Base-by-base conservation (phyloP, 2,329 filamentous ascomycete genomes). In the Aphanoascus verrucosus region DNA sequence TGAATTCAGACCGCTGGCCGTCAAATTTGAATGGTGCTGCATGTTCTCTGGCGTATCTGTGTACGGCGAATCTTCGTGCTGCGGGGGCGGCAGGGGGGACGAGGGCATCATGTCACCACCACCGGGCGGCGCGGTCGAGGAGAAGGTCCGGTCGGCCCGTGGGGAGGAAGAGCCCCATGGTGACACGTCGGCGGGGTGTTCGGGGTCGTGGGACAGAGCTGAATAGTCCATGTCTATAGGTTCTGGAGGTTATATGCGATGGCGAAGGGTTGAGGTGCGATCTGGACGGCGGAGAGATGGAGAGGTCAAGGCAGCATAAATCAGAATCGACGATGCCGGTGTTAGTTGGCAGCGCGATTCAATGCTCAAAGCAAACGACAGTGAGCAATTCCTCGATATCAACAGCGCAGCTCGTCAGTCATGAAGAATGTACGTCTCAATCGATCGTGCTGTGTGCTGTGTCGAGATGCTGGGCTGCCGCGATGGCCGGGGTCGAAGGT, bases 101-200 rank as follows among this genome's bases (percentile, higher is more conserved):
- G 72, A 63, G 48, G 72, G 68, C 49, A 68, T 65, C 49, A 68
- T 65, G 44, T 72, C 69, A 55, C 61, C 63, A n/a, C n/a, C n/a
- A n/a, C n/a, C n/a, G n/a, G n/a, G n/a, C n/a, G n/a, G n/a, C 46
- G 63, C 62, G 42, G 67, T 61, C 55, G 66, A 55, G 53, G 65
- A 56, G 58, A 69, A 70, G 6, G 63, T 64, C 72, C 73, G 66
- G 67, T 77, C 66, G 67, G 76, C 60, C 74, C 66, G 74, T 54
- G 79, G 80, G 50, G 80, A 78, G 12, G 74, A 75, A 9, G 77
- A 82, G 19, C 71, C 76, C 83, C 83, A 86, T 52, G 83, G 83
- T 35, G 81, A 84, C 53, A 73, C 61, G 51, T 76, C 82, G 35
- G 73, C 72, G 43, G 78, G 76, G 63, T 80, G 74, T 52, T 82